Conservation (phyloP, 805 yeast species). For the Millerago galiae region DNA sequence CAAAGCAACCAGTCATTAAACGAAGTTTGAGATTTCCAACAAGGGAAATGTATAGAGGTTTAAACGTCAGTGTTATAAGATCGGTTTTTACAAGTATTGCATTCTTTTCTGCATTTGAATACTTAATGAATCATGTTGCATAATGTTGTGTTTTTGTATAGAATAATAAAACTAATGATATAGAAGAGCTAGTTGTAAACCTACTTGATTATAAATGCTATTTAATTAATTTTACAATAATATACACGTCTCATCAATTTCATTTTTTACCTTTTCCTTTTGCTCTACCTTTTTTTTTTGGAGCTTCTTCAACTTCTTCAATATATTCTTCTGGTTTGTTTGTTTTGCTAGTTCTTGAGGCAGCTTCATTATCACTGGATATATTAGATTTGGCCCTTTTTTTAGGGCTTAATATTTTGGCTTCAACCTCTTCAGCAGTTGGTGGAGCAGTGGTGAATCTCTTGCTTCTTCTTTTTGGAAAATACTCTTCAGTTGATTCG, state of each 20-base stretch:
- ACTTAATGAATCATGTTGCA: constrained; percentile 49
- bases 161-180: not conserved
- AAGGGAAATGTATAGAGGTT: constrained; percentile 62
- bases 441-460: not conserved
- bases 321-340: no score
- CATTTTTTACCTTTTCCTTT: no score
- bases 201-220: not conserved
- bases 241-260: no score
- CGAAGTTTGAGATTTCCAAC: constrained; percentile 34
- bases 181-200: not conserved
- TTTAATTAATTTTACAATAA: no score
- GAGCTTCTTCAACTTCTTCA: not conserved
- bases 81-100: constrained; percentile 69
- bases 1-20: constrained; percentile 25
- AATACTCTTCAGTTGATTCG: not conserved
- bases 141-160: constrained; percentile 12
- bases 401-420: not conserved
- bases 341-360: no score
- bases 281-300: no score
- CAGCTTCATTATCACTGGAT: no score
- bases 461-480: not conserved
- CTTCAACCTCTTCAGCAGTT: not conserved
- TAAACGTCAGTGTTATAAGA: constrained; percentile 67
- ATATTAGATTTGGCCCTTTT: no score
- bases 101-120: constrained; percentile 69